Evolutionary conservation across 2,329 filamentous ascomycete species (phyloP).

Genomic region (Verticillium nonalfalfae): DNA sequence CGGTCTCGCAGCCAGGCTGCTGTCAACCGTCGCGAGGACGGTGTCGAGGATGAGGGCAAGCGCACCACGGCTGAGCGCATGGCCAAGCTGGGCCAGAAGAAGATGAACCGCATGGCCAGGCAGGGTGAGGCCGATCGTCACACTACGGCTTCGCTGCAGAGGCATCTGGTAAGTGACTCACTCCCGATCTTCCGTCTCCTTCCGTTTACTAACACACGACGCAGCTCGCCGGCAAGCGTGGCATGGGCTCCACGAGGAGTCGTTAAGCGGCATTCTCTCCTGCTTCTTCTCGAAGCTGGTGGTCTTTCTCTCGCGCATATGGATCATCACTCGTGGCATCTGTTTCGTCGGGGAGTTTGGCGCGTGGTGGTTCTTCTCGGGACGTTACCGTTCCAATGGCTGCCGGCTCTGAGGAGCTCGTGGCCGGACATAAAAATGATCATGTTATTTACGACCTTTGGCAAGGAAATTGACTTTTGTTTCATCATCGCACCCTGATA

Average conservation of each 20-base stretch:
- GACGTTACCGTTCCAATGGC: background rate
- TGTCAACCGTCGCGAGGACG: slow-evolving; percentile 66
- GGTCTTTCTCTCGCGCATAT: background rate
- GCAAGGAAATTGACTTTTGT: background rate
- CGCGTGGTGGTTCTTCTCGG: background rate
- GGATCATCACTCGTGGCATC: background rate
- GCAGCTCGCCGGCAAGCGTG: slow-evolving; percentile 81
- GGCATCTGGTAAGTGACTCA: slow-evolving; percentile 72
- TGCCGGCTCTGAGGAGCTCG: background rate
- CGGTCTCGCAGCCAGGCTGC: slow-evolving; percentile 39
- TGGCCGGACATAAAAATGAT: background rate
- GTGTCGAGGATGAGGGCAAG: slow-evolving; percentile 61
- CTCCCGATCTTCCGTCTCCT: background rate
- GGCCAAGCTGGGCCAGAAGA: slow-evolving; percentile 88
- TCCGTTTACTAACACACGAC: slow-evolving; percentile 21
- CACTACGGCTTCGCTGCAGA: slow-evolving; percentile 70
- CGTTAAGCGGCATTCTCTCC: slow-evolving; percentile 38
- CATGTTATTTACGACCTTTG: background rate
- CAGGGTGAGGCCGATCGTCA: slow-evolving; percentile 97
- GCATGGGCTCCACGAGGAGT: slow-evolving; percentile 80
- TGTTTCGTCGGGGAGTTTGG: background rate
- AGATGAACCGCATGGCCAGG: slow-evolving; percentile 97
- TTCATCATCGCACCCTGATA: background rate
- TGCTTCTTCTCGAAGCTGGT: background rate
- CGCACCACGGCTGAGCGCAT: slow-evolving; percentile 79